These are phyloP conservation scores for Colletotrichum orchidophilum DNA, from an alignment of 2,329 filamentous ascomycete species.

Conservation along the genomic window DNA sequence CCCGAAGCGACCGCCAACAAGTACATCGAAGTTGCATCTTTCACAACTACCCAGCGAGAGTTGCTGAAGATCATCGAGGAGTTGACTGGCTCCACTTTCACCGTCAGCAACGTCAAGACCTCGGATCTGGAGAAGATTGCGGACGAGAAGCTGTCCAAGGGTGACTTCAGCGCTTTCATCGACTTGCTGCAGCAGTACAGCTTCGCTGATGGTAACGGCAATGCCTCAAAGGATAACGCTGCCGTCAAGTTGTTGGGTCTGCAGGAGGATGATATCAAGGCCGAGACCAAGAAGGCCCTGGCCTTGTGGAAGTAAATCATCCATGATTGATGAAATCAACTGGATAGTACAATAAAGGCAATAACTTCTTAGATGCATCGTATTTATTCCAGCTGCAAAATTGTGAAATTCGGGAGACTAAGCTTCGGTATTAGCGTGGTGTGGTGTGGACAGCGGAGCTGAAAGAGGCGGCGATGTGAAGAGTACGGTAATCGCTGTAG, in stretches of 20 bases:
- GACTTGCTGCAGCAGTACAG: constrained; percentile 22
- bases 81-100: constrained; percentile 60
- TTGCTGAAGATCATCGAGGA: constrained; percentile 63
- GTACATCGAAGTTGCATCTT: constrained; percentile 66
- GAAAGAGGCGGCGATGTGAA: too few species aligned
- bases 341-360: not conserved
- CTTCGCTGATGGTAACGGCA: constrained; percentile 23
- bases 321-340: not conserved
- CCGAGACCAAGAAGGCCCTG: constrained; percentile 15
- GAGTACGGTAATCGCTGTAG: too few species aligned
- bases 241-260: constrained; percentile 26
- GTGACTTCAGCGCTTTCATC: constrained; percentile 42
- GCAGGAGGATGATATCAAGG: constrained; percentile 24
- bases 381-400: too few species aligned
- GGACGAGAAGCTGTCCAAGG: constrained; percentile 51
- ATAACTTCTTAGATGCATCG: too few species aligned
- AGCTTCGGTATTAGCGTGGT: too few species aligned
- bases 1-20: constrained; percentile 64
- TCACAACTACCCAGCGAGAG: constrained; percentile 66
- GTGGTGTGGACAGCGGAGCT: too few species aligned
- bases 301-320: not conserved
- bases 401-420: too few species aligned
- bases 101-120: constrained; percentile 49
- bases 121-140: constrained; percentile 48
- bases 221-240: constrained; percentile 25